Conservation (phyloP, 441 rosid species). For the Croton setiger region DNA sequence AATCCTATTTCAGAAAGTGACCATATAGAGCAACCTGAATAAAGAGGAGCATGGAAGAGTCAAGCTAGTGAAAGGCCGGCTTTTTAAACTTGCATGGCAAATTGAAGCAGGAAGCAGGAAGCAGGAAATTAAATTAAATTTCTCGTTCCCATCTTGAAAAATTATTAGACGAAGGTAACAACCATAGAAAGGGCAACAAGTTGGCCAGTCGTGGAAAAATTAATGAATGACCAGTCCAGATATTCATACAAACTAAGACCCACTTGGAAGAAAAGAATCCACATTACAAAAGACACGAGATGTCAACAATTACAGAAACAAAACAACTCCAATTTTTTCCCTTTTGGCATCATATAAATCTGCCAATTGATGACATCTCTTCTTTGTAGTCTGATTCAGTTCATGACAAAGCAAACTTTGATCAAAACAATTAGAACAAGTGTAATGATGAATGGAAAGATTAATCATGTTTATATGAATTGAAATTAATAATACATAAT, state of each 20-base stretch:
- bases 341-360: constrained; percentile 9
- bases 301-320: constrained; percentile 9
- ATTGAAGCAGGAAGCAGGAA: not conserved
- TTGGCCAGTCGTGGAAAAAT: constrained; percentile 13
- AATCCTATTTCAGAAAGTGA: constrained; percentile 6
- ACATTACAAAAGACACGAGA: not conserved
- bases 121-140: not conserved
- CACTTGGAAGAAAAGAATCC: constrained; percentile 31
- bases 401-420: constrained; percentile 24
- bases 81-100: not conserved
- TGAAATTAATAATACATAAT: not conserved
- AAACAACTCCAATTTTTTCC: constrained; percentile 14
- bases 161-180: constrained; percentile 15
- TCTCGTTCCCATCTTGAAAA: not conserved
- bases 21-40: not conserved
- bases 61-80: not conserved
- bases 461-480: constrained; percentile 4
- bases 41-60: not conserved
- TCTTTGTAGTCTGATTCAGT: constrained; percentile 15
- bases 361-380: constrained; percentile 24
- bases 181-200: constrained; percentile 11
- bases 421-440: constrained; percentile 7
- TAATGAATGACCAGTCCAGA: constrained; percentile 17
- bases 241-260: constrained; percentile 21
- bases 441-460: constrained; percentile 19